phyloP scores from a whole-genome alignment of 106 monocot genomes.

The Agapanthus africanus region DNA sequence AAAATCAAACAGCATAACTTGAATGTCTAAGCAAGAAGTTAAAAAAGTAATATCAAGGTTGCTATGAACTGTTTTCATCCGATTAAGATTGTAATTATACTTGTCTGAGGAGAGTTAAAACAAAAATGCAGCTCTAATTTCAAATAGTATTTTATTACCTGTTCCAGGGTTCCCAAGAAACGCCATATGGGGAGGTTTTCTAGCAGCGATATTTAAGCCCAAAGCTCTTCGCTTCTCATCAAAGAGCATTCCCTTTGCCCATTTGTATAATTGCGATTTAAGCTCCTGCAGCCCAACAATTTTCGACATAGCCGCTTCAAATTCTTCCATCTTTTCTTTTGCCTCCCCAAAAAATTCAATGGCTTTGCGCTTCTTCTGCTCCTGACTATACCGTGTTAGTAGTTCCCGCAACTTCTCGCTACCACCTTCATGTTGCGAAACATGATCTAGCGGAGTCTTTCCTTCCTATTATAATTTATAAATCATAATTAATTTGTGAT shows the following conservation, averaged over 20 bases:
- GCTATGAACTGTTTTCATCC: too few species aligned
- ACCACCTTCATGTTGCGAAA: constrained; percentile 28
- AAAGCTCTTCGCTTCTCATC: neutral
- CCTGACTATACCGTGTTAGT: constrained; percentile 48
- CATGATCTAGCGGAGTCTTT: constrained; percentile 67
- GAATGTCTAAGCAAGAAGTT: too few species aligned
- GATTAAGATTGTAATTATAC: too few species aligned
- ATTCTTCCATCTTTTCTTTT: constrained; percentile 25
- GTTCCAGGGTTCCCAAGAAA: constrained; percentile 8
- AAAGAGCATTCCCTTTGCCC: neutral
- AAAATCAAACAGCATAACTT: too few species aligned
- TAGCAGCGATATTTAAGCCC: neutral
- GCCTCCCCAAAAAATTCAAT: constrained; percentile 47
- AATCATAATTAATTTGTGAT: too few species aligned
- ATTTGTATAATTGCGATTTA: neutral
- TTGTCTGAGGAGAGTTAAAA: too few species aligned
- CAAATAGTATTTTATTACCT: too few species aligned
- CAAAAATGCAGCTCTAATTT: too few species aligned
- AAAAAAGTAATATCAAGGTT: too few species aligned
- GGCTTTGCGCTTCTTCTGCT: constrained; percentile 58
- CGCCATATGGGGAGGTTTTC: neutral
- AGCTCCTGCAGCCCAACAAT: neutral
- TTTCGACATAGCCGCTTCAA: neutral
- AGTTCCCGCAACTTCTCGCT: constrained; percentile 48
- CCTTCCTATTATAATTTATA: constrained; percentile 63